These are phyloP conservation scores for Plantago ovata DNA, from an alignment of 257 asterid genomes.

Conservation along the genomic window DNA sequence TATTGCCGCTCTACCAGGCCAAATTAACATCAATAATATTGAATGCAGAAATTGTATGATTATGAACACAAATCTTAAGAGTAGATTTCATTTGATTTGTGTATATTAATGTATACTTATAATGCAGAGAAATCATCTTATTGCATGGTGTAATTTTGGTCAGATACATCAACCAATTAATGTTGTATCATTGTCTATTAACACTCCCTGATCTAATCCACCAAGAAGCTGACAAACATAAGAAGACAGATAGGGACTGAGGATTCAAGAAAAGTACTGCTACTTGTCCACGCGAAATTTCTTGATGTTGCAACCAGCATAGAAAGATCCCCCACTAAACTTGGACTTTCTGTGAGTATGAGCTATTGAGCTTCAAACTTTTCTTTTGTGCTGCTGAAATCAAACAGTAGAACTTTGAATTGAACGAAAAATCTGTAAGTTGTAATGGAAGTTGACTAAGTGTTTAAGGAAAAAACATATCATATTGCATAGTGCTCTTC, in stretches of 20 bases:
- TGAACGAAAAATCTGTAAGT: neutral
- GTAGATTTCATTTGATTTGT: neutral
- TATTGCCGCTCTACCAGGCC: too few relatives aligned
- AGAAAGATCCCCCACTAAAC: neutral
- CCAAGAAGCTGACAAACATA: neutral
- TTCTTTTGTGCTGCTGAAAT: neutral
- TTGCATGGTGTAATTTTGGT: neutral
- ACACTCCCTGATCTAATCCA: neutral
- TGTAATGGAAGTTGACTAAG: too few relatives aligned
- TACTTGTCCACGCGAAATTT: neutral
- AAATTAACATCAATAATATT: too few relatives aligned
- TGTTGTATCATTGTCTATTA: neutral
- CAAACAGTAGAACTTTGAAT: neutral
- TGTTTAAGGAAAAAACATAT: too few relatives aligned
- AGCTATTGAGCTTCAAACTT: too few relatives aligned
- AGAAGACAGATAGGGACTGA: neutral
- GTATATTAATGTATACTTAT: neutral
- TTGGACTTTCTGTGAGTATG: neutral
- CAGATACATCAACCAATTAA: neutral
- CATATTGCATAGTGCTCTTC: too few relatives aligned
- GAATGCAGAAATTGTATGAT: too few relatives aligned
- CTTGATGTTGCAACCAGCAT: neutral
- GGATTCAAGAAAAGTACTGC: constrained; percentile 1
- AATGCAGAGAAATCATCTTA: neutral
- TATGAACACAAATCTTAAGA: too few relatives aligned